A percentile compares a stretch with the other conserved stretches of the same genome.
Conservation (phyloP, 148 eudicot genomes). For the Silene latifolia region DNA sequence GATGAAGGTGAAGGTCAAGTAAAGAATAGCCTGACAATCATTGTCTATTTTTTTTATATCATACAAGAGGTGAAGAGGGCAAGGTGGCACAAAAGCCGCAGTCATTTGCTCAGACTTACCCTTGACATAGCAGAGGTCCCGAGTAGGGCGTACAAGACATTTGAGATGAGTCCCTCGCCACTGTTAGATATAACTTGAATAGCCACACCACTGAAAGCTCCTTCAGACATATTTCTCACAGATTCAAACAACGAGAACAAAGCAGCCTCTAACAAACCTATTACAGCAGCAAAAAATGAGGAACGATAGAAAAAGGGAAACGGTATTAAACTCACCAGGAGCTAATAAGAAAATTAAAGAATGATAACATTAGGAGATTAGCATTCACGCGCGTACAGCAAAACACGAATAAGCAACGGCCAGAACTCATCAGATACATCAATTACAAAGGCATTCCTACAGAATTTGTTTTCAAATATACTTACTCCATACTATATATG, state of each 20-base stretch:
- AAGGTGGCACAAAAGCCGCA: not conserved
- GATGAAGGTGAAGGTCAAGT: not conserved
- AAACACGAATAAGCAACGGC: not conserved
- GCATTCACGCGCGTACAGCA: not conserved
- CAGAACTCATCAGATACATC: slow-evolving; percentile 3
- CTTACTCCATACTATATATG: not conserved
- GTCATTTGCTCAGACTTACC: slow-evolving; percentile 43
- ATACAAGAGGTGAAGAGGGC: too few relatives aligned
- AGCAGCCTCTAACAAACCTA: slow-evolving; percentile 82
- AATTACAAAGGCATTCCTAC: not conserved
- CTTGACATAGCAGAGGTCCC: slow-evolving; percentile 97
- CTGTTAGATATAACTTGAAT: slow-evolving; percentile 73
- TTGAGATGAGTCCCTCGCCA: slow-evolving; percentile 91
- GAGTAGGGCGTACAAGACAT: slow-evolving; percentile 90
- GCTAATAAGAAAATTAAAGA: not conserved
- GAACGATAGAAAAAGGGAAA: not conserved
- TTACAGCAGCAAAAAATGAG: slow-evolving; percentile 6
- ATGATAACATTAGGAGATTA: not conserved
- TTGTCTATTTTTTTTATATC: too few relatives aligned
- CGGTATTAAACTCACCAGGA: not conserved
- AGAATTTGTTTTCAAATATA: too few relatives aligned
- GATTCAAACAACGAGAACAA: slow-evolving; percentile 60
- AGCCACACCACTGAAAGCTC: slow-evolving; percentile 58
- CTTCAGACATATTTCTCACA: slow-evolving; percentile 43
- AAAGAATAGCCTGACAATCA: not conserved